These are phyloP conservation scores for Podospora didyma DNA, from an alignment of 495 filamentous ascomycete species.

Conservation along the genomic window DNA sequence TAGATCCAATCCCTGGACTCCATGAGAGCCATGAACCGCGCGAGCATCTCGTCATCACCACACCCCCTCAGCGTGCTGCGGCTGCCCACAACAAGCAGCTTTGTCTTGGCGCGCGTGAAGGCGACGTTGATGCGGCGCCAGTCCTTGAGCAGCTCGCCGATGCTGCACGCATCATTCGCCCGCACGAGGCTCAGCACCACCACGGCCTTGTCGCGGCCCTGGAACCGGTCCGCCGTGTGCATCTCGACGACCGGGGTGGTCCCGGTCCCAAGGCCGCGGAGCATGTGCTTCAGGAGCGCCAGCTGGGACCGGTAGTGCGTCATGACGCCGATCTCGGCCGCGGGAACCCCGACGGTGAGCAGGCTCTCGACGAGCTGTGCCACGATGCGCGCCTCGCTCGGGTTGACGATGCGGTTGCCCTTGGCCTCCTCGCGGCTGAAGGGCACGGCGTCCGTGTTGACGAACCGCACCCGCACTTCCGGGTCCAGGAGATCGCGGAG, in stretches of 20 bases:
- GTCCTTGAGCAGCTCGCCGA: constrained; percentile 87
- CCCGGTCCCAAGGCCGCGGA: constrained; percentile 23
- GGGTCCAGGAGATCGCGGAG: constrained; percentile 72
- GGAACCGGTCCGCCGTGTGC: constrained; percentile 94
- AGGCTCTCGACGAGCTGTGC: constrained; percentile 75
- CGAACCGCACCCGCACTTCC: constrained; percentile 67
- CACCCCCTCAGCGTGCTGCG: constrained; percentile 60
- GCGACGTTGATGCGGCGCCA: constrained; percentile 94
- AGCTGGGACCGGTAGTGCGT: constrained; percentile 97
- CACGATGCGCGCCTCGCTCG: constrained; percentile 69
- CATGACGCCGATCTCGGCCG: constrained; percentile 85
- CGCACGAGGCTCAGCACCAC: constrained; percentile 82
- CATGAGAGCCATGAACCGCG: constrained; percentile 70
- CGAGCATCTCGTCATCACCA: constrained; percentile 70
- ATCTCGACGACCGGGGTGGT: constrained; percentile 61
- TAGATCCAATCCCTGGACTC: constrained; percentile 70
- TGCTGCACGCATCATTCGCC: constrained; percentile 70
- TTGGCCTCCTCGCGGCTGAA: constrained; percentile 62
- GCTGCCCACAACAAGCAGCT: constrained; percentile 83
- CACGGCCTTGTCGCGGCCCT: constrained; percentile 91
- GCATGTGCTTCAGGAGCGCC: constrained; percentile 41
- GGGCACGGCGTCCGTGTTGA: constrained; percentile 80
- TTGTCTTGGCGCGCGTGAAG: constrained; percentile 84
- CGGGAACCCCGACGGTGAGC: constrained; percentile 66
- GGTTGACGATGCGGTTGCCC: constrained; percentile 83